Base-by-base conservation (phyloP, 2,329 filamentous ascomycete species). In the Talaromyces funiculosus region DNA sequence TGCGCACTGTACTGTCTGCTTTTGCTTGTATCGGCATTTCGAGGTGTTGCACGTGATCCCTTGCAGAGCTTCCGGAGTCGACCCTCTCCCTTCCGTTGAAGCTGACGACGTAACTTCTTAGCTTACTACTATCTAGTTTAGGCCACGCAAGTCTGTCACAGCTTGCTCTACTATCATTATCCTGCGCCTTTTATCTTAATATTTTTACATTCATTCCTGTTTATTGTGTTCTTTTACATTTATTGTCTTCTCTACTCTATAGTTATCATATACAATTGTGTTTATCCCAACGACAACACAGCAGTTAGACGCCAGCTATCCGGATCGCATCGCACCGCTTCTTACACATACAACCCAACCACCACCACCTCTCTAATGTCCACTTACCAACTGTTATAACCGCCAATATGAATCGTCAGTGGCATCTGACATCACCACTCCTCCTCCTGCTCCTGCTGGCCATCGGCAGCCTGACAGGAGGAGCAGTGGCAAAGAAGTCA, bases 361-460 rank as follows among this genome's bases (percentile, higher is more conserved):
- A 49, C 43, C 43, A 40, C 22, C 8, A 24, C 29, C 7, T 12
- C 53, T 64, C 57, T 61, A 56, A 64, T 64, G 63, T 59, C 61
- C 56, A 26, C 33, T 49, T 18, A 53, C 24, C 55, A 45, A 53
- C 66, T 59, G 67, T 62, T 70, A 77, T 76, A 73, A 73, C 73
- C 63, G 53, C 67, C 60, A 69, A 64, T 70, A 78, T 78, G 75
- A 75, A 74, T 61, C 62, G 69, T 62, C 65, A 72, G 72, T 75
- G 73, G 72, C 71, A 82, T 71, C 73, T 80, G 67, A 73, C 70
- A 72, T 73, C 86, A 71, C 73, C 85, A 71, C 77, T 84, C 70
- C 73, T 79, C 72, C 73, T 86, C 71, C 73, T 85, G 71, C 77
- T 84, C 73, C 81, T 80, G 65, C 67, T 78, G 65, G 73, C 68